phyloP scores from a whole-genome alignment of 345 rosid species.

The Abelmoschus esculentus region DNA sequence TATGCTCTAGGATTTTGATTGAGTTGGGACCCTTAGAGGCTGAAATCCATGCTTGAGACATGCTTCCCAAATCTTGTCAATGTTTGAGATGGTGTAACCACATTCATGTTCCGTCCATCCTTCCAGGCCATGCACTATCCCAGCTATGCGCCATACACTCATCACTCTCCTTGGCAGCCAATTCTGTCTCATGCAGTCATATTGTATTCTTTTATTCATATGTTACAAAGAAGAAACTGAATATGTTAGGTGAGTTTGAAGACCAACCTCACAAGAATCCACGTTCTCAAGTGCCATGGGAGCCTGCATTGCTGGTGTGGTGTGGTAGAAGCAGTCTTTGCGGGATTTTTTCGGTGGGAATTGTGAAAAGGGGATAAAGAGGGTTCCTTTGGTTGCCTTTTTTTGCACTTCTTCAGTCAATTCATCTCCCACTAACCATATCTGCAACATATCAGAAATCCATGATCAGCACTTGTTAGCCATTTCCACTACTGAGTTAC shows the following conservation, averaged over 20 bases:
- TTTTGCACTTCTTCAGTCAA: constrained; percentile 28
- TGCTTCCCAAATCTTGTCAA: constrained; percentile 42
- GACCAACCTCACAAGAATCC: constrained; percentile 51
- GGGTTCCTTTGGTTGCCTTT: constrained; percentile 39
- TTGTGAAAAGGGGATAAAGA: constrained; percentile 44
- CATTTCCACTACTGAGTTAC: neutral
- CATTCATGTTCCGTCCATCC: constrained; percentile 44
- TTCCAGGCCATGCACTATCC: constrained; percentile 46
- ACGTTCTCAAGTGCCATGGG: constrained; percentile 35
- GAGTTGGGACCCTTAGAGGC: constrained; percentile 20
- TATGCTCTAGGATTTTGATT: neutral
- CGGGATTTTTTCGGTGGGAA: constrained; percentile 34
- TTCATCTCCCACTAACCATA: constrained; percentile 46
- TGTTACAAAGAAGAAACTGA: neutral
- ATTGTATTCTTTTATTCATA: neutral
- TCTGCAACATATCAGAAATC: constrained; percentile 15
- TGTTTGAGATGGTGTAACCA: constrained; percentile 28
- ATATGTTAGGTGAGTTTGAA: neutral
- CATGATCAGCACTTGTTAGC: neutral
- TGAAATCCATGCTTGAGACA: constrained; percentile 39
- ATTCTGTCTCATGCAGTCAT: constrained; percentile 23
- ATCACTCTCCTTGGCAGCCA: constrained; percentile 60
- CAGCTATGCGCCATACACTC: constrained; percentile 47
- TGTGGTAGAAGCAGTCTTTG: constrained; percentile 36
- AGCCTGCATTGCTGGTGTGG: constrained; percentile 38